These are phyloP conservation scores for Desmodesmus armatus DNA, from an alignment of 139 green algal species.

Conservation along the genomic window DNA sequence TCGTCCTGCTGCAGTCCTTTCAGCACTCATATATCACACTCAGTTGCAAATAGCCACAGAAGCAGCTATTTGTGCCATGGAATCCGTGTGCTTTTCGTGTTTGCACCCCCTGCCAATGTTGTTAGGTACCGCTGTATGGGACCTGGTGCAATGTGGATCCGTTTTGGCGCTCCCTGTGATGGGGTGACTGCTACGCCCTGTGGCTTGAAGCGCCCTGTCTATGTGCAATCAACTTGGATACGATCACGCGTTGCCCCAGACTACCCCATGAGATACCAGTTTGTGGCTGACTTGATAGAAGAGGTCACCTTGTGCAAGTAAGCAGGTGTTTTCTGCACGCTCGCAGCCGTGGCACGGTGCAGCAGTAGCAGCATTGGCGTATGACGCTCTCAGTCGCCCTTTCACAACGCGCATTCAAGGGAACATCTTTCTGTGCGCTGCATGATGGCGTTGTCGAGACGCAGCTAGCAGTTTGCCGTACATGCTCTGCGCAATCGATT, in stretches of 20 bases:
- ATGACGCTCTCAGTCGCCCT: no score
- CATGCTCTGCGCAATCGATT: no score
- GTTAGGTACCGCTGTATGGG: neutral
- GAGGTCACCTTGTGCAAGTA: slow-evolving; percentile 15
- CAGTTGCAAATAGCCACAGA: neutral
- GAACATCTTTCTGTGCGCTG: no score
- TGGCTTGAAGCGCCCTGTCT: slow-evolving; percentile 30
- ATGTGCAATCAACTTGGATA: slow-evolving; percentile 37
- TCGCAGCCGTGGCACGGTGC: no score
- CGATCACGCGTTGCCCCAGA: neutral
- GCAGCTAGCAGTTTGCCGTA: no score
- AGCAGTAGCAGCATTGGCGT: no score
- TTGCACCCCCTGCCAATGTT: neutral
- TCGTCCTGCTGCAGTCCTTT: neutral
- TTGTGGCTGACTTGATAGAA: neutral
- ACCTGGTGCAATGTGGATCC: neutral
- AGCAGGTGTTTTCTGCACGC: no score
- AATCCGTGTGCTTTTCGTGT: neutral
- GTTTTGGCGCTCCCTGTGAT: slow-evolving; percentile 5
- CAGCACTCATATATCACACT: neutral
- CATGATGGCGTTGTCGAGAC: no score
- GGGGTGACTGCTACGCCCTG: neutral
- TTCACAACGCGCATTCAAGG: no score
- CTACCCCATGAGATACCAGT: slow-evolving; percentile 20
- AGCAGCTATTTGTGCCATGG: no score